Conservation (phyloP, 2,329 filamentous ascomycete genomes). For the Colletotrichum spaethianum region DNA sequence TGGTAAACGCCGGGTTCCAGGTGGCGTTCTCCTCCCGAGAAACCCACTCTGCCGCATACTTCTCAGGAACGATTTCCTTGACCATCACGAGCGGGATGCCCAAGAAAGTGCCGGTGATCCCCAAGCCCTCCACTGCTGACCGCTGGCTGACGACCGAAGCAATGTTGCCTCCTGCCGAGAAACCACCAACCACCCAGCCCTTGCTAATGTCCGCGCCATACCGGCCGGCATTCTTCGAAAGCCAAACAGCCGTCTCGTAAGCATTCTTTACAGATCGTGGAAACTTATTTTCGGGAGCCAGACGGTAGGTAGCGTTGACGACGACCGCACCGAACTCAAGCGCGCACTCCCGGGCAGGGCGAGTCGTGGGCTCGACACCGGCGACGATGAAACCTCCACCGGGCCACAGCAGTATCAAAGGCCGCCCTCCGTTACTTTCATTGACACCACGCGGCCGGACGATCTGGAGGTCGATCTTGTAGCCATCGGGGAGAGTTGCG, state of each 20-base stretch:
- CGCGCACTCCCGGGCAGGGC: slow-evolving; percentile 39
- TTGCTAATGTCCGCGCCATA: slow-evolving; percentile 53
- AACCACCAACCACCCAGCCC: slow-evolving; percentile 66
- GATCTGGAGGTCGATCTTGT: slow-evolving; percentile 28
- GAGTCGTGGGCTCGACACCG: slow-evolving; percentile 30
- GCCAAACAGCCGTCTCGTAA: slow-evolving; percentile 55
- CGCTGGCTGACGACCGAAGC: slow-evolving; percentile 61
- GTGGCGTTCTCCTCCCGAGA: slow-evolving; percentile 57
- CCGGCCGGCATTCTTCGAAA: slow-evolving; percentile 48
- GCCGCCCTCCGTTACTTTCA: background rate
- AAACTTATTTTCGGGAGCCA: slow-evolving; percentile 66
- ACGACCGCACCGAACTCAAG: slow-evolving; percentile 50
- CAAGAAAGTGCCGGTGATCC: slow-evolving; percentile 30
- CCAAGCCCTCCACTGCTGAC: slow-evolving; percentile 53
- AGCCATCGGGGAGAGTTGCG: slow-evolving; percentile 29
- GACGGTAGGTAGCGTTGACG: slow-evolving; percentile 64
- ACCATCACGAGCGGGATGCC: slow-evolving; percentile 26
- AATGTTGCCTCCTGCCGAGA: slow-evolving; percentile 67
- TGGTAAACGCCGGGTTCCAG: slow-evolving; percentile 52
- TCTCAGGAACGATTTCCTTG: slow-evolving; percentile 45
- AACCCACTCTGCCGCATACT: slow-evolving; percentile 56
- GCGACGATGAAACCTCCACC: slow-evolving; percentile 34
- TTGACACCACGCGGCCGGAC: slow-evolving; percentile 22
- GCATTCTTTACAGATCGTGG: slow-evolving; percentile 61
- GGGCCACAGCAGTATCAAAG: slow-evolving; percentile 13